Percentiles rank a stretch among this genome's conserved stretches.
These are phyloP conservation scores for Syzygium grande DNA, from an alignment of 345 rosid species.

Conservation along the genomic window DNA sequence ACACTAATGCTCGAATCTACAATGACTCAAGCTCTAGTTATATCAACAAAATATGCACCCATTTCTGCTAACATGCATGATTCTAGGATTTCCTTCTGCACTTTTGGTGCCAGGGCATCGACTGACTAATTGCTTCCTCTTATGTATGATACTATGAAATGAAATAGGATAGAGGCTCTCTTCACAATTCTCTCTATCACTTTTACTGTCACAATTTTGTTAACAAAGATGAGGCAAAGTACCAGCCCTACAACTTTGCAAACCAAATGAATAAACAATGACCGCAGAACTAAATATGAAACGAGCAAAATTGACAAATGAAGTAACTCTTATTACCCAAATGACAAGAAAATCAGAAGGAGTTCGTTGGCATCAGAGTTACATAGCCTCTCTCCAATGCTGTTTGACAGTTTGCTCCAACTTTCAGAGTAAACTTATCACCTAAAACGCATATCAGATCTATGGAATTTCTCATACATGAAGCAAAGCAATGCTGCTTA, in stretches of 20 bases:
- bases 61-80: conserved; percentile 24
- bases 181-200: conserved; percentile 71
- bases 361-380: conserved; percentile 71
- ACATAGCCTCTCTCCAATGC: conserved; percentile 46
- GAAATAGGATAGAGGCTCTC: conserved; percentile 39
- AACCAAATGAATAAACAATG: conserved; percentile 4
- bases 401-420: conserved; percentile 27
- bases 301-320: neutral
- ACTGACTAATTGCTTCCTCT: conserved; percentile 47
- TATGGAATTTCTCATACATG: neutral
- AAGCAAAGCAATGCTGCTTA: neutral
- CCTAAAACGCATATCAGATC: conserved; percentile 20
- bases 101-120: conserved; percentile 43
- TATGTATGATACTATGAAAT: conserved; percentile 50
- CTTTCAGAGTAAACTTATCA: conserved; percentile 17
- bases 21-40: conserved; percentile 46
- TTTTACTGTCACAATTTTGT: conserved; percentile 60
- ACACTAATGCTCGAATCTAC: conserved; percentile 47
- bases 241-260: conserved; percentile 42
- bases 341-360: conserved; percentile 50
- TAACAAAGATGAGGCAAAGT: conserved; percentile 70
- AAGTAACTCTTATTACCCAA: conserved; percentile 40
- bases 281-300: neutral
- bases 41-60: conserved; percentile 24
- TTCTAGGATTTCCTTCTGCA: conserved; percentile 44